Base-by-base conservation (phyloP, 805 yeast genomes). In the Maudiozyma turicensis region DNA sequence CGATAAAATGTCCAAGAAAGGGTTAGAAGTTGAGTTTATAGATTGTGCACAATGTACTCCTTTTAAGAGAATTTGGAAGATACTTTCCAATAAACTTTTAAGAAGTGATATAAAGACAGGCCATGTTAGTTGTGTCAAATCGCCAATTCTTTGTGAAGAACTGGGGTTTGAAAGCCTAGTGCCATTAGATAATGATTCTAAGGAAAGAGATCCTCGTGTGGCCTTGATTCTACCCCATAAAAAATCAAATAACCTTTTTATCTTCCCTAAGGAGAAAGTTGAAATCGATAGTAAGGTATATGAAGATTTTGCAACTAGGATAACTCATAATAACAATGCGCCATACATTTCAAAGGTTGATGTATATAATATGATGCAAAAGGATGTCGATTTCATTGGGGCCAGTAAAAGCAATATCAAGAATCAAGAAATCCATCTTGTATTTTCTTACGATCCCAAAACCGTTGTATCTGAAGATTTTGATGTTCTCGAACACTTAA, bases 71-170 rank as follows among this genome's bases (percentile, higher is more conserved):
- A 56, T 70, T 1, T 86, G 91, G 93, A 75, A 74, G 46, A 64
- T 72, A 33, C 61, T 81, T 5, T 73, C 83, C 6, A 77, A 78
- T 54, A 73, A 71, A 30, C 60, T 84, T 6, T 52, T 59, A 8
- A 54, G 67, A 5, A 52, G 60, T 1, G 58, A 56, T 3, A 67
- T 76, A 28, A 63, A 64, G 11, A 65, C 78, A 0, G 84, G 77
- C 4, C 87, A 80, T 60, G 68, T 84, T 54, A 81, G 79, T 63
- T 85, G 93, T 64, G 63, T 66, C 37, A 58, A 74, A 9, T 74
- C 79, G 55, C 63, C 70, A 4, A 65, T 67, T 15, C 58, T 83
- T 1, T 85, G 95, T 60, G 55, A 65, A 30, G 68, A 74, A 40
- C 59, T 85, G 43, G 82, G 80, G 0, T 67, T 77, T 50, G 54